Percentiles rank a stretch among this genome's conserved stretches.
phyloP scores from a whole-genome alignment of 208 protist genomes.

The Leishmania mexicana region DNA sequence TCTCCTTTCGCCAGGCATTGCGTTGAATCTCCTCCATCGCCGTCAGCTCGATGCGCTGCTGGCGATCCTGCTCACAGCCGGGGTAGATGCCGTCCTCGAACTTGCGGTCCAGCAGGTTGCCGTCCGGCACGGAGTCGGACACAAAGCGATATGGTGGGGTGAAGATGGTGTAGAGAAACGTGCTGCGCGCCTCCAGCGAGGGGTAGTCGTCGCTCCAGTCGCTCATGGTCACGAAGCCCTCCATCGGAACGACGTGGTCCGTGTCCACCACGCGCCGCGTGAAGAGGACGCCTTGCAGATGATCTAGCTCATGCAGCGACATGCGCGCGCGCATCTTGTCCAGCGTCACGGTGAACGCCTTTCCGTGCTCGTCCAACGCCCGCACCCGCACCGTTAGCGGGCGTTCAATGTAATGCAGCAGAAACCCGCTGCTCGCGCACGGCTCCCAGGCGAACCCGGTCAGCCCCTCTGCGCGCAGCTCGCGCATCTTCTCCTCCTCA shows the following conservation, averaged over 20 bases:
- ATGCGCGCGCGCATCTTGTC: slow-evolving; percentile 81
- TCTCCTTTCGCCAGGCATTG: slow-evolving; percentile 48
- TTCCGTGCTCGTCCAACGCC: slow-evolving; percentile 49
- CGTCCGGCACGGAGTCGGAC: slow-evolving; percentile 66
- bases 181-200: slow-evolving; percentile 89
- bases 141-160: slow-evolving; percentile 79
- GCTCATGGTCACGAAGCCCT: slow-evolving; percentile 86
- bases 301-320: slow-evolving; percentile 87
- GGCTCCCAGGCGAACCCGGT: slow-evolving; percentile 91
- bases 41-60: slow-evolving; percentile 70
- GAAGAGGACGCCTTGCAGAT: slow-evolving; percentile 85
- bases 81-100: slow-evolving; percentile 91
- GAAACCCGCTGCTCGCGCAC: slow-evolving; percentile 87
- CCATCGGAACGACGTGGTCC: slow-evolving; percentile 87
- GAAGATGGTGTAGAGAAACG: slow-evolving; percentile 89
- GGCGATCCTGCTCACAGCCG: slow-evolving; percentile 71
- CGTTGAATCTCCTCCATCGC: slow-evolving; percentile 65
- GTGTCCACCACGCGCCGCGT: slow-evolving; percentile 84
- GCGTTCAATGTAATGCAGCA: slow-evolving; percentile 92
- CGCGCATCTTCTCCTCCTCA: slow-evolving; percentile 58
- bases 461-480: slow-evolving; percentile 45
- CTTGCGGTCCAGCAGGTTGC: slow-evolving; percentile 86
- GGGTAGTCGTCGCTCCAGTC: slow-evolving; percentile 92
- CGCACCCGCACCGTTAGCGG: slow-evolving; percentile 64
- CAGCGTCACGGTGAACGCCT: slow-evolving; percentile 44